These are phyloP conservation scores for Scheffersomyces ergatensis DNA, from an alignment of 805 yeast species.

Conservation along the genomic window DNA sequence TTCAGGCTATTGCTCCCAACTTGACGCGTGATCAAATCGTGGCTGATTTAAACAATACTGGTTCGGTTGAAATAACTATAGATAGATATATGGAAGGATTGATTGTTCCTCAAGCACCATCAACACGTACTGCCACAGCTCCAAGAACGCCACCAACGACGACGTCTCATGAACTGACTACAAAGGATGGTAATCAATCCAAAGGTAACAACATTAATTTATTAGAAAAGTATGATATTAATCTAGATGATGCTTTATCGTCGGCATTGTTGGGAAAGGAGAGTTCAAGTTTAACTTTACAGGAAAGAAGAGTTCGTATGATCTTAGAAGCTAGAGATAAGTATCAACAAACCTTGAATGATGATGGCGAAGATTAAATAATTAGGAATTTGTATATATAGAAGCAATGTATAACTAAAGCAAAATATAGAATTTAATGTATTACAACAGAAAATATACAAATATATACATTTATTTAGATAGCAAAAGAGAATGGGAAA, in stretches of 20 bases:
- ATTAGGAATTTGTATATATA: no score
- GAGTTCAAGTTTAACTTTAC: slow-evolving; percentile 5
- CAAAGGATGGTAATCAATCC: slow-evolving; percentile 5
- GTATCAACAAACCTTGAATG: slow-evolving; percentile 30
- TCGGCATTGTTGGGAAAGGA: neutral
- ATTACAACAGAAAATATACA: no score
- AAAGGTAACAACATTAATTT: slow-evolving; percentile 11
- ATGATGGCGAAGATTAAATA: neutral
- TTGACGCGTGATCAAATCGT: slow-evolving; percentile 68
- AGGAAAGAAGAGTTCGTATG: slow-evolving; percentile 38
- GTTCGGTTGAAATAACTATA: slow-evolving; percentile 78
- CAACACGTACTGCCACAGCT: slow-evolving; percentile 12
- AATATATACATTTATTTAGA: neutral
- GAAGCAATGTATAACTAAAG: no score
- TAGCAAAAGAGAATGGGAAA: neutral
- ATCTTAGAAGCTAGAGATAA: slow-evolving; percentile 43
- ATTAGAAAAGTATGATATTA: slow-evolving; percentile 44
- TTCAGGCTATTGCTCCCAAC: slow-evolving; percentile 77
- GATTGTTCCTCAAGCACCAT: slow-evolving; percentile 57
- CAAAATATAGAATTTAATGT: no score
- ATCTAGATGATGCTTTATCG: slow-evolving; percentile 11
- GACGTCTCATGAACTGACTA: no score
- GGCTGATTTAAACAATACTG: slow-evolving; percentile 69
- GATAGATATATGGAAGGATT: slow-evolving; percentile 66
- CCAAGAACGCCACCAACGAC: no score